These are phyloP conservation scores for Euphorbia lathyris DNA, from an alignment of 345 rosid genomes.

Conservation along the genomic window DNA sequence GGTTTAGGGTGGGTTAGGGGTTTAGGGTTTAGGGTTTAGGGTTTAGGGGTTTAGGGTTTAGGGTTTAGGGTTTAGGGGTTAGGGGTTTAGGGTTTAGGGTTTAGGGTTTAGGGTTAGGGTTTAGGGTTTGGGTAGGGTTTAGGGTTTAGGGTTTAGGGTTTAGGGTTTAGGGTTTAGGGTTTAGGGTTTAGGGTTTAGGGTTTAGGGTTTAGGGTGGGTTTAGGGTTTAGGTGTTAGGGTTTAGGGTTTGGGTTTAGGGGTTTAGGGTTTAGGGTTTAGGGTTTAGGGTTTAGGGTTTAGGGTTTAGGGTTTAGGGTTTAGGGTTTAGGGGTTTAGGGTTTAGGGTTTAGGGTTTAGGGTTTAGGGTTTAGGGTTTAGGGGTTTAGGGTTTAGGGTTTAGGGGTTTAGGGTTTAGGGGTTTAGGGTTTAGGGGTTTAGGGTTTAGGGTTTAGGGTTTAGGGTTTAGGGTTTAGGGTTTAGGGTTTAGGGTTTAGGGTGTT, in stretches of 20 bases:
- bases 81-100: not conserved
- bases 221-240: slow-evolving; percentile 5
- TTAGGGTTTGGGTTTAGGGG: slow-evolving; percentile 24
- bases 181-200: not conserved
- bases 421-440: slow-evolving; percentile 11
- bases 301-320: slow-evolving; percentile 21
- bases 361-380: slow-evolving; percentile 21
- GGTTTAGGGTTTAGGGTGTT: no score
- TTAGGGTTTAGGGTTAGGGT: not conserved
- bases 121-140: slow-evolving; percentile 23
- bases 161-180: slow-evolving; percentile 21
- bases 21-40: slow-evolving; percentile 22
- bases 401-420: slow-evolving; percentile 16
- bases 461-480: no score
- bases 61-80: slow-evolving; percentile 11
- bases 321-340: slow-evolving; percentile 24
- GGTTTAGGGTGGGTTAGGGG: slow-evolving; percentile 29
- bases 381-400: slow-evolving; percentile 18
- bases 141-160: slow-evolving; percentile 5
- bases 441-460: slow-evolving; percentile 5
- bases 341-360: slow-evolving; percentile 26
- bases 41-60: slow-evolving; percentile 23
- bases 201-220: slow-evolving; percentile 17
- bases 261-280: slow-evolving; percentile 26
- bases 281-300: not conserved